A percentile compares a stretch with the other conserved stretches of the same genome.
Conservation (phyloP, 257 asterid genomes). For the Plantago ovata region DNA sequence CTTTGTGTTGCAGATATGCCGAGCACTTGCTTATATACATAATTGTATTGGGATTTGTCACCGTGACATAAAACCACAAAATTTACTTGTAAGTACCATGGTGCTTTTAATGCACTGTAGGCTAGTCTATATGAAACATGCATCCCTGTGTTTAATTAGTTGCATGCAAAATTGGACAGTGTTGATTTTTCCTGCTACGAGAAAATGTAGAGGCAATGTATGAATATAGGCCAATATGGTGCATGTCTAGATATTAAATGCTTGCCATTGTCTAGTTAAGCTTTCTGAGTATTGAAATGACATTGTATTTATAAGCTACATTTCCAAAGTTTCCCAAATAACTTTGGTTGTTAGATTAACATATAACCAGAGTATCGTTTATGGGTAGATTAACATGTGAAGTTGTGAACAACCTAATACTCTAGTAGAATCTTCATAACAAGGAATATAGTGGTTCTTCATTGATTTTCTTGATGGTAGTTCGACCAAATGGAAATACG, state of each 20-base stretch:
- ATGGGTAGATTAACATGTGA: no score
- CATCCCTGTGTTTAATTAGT: not conserved
- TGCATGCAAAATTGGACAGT: not conserved
- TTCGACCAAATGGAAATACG: conserved; percentile 8
- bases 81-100: conserved; percentile 73
- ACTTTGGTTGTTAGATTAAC: no score
- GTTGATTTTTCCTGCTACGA: not conserved
- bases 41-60: conserved; percentile 93
- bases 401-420: no score
- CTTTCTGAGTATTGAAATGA: no score
- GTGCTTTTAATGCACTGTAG: not conserved
- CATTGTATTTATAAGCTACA: no score
- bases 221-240: not conserved
- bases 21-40: conserved; percentile 92
- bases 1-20: conserved; percentile 66
- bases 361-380: no score
- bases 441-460: conserved; percentile 1
- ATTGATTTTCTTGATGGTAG: conserved; percentile 8
- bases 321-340: no score
- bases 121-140: not conserved
- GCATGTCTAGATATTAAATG: no score
- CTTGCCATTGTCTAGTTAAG: no score
- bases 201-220: not conserved
- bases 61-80: conserved; percentile 98
- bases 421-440: no score